Evolutionary conservation across 2,329 filamentous ascomycete species (phyloP), one percentile per base, ranked within the genome.

Genomic region (Ceratocystiopsis sp.): DNA sequence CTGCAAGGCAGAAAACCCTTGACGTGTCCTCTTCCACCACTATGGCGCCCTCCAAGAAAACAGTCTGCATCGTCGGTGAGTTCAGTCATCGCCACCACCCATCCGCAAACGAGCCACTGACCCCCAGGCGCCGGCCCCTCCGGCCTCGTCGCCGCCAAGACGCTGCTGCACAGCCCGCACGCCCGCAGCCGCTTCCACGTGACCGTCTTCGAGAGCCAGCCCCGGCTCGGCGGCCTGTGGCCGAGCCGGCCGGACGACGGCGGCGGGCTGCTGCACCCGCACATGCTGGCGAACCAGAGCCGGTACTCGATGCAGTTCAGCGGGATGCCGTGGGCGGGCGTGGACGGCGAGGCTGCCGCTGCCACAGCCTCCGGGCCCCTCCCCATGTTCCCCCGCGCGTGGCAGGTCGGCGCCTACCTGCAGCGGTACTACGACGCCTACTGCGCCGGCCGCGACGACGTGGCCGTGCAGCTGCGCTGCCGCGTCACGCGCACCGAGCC

Each of bases 171-270:
- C 59, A 67, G 77, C 54, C 64, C 64, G 32, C 64, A 71, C 0
- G 57, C 59, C 2, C 33, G 40, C 10, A 66, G 59, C 12, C 62
- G 65, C 7, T 87, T 84, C 60, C 62, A 67, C 6, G 78, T 89
- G 40, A 80, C 73, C 3, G 58, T 93, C 19, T 83, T 80, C 52
- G 84, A 93, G 40, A 62, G 69, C 15, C 69, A 76, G 39, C 54
- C 66, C 33, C 68, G 72, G 35, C 67, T 89, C 15, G 84, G 84
- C 12, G 84, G 84, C 0, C 70, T 91, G n/a, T 93, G 84, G 84
- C 78, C 80, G 4, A 61, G 64, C 2, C 58, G 59, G 13, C 66
- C 63, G 42, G 50, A 60, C 2, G 74, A 77, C 43, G 50, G 48
- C n/a, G 59, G 51, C 1, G 67, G 72, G 3, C 61, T 73, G 35